These are phyloP conservation scores for Scenedesmus sp. DNA, from an alignment of 163 green algal genomes.

Conservation along the genomic window DNA sequence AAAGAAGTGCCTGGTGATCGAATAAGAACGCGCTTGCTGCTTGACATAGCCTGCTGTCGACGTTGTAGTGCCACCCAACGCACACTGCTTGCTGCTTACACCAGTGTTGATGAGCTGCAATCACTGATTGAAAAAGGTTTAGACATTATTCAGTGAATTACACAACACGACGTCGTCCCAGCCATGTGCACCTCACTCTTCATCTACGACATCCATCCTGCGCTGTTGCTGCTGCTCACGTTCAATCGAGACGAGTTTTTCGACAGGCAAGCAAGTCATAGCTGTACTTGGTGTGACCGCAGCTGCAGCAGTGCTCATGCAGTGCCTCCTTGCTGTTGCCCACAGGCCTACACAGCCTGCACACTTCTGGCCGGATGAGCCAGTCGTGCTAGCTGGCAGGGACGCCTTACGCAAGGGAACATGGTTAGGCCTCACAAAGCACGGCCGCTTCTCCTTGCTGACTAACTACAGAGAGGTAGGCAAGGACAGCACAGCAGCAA, in stretches of 20 bases:
- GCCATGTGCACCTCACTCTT: slow-evolving; percentile 49
- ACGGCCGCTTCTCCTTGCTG: slow-evolving; percentile 74
- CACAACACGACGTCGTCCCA: background rate
- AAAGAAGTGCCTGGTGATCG: background rate
- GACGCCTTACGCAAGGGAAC: slow-evolving; percentile 74
- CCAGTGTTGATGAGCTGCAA: background rate
- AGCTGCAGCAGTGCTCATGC: background rate
- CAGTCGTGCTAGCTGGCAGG: slow-evolving; percentile 69
- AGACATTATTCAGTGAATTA: background rate
- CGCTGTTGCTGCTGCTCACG: slow-evolving; percentile 41
- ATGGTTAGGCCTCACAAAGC: slow-evolving; percentile 78
- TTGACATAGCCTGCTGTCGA: background rate
- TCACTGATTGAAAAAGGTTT: too few relatives aligned
- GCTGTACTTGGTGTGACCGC: background rate
- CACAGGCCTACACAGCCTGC: slow-evolving; percentile 68
- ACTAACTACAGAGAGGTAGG: slow-evolving; percentile 78
- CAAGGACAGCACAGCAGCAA: background rate
- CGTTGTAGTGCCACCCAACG: background rate
- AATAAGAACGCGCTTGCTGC: background rate
- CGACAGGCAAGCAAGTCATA: slow-evolving; percentile 1
- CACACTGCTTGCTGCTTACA: background rate
- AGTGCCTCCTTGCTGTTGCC: background rate
- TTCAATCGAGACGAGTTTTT: slow-evolving; percentile 57
- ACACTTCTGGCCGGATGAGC: slow-evolving; percentile 73
- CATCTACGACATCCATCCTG: slow-evolving; percentile 39